Conservation (phyloP, 2,329 filamentous ascomycete genomes). For the Sphaerulina vaccinii region DNA sequence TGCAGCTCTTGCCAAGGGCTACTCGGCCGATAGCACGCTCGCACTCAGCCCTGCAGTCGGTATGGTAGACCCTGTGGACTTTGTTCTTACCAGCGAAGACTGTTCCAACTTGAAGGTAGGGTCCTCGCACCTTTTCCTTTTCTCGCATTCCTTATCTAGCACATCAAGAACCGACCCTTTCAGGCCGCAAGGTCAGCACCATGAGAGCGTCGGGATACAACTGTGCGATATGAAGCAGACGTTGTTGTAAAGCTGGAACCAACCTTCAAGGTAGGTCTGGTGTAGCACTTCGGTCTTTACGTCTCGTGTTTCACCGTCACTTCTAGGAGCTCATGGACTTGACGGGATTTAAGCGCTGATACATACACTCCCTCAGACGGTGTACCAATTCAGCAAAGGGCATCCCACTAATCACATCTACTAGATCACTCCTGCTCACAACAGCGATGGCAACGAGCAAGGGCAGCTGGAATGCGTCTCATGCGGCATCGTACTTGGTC, state of each 20-base stretch:
- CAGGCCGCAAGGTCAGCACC: slow-evolving; percentile 32
- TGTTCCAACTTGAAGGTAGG: slow-evolving; percentile 54
- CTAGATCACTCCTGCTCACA: slow-evolving; percentile 9
- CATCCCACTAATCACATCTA: neutral
- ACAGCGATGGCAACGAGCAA: neutral
- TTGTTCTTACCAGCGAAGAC: slow-evolving; percentile 69
- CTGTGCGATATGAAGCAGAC: slow-evolving; percentile 34
- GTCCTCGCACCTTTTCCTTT: slow-evolving; percentile 5
- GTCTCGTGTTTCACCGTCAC: slow-evolving; percentile 35
- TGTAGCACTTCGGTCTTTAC: slow-evolving; percentile 18
- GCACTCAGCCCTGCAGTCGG: slow-evolving; percentile 65
- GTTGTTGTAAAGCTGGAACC: slow-evolving; percentile 21
- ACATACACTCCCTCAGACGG: slow-evolving; percentile 27
- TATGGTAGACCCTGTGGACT: slow-evolving; percentile 76
- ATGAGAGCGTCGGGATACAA: slow-evolving; percentile 39
- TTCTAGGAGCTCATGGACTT: slow-evolving; percentile 34
- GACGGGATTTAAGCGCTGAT: slow-evolving; percentile 36
- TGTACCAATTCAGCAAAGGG: neutral
- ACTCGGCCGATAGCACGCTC: slow-evolving; percentile 77
- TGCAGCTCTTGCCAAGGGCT: slow-evolving; percentile 61
- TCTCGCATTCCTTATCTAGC: slow-evolving; percentile 21
- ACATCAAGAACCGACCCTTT: slow-evolving; percentile 40
- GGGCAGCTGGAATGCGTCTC: slow-evolving; percentile 36
- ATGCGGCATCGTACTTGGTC: slow-evolving; percentile 40
- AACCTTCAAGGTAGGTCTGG: slow-evolving; percentile 32